A percentile compares a stretch with the other conserved stretches of the same genome.
These are phyloP conservation scores for Cylindrotheca fusiformis DNA, from an alignment of 108 stramenopile genomes.

Conservation along the genomic window DNA sequence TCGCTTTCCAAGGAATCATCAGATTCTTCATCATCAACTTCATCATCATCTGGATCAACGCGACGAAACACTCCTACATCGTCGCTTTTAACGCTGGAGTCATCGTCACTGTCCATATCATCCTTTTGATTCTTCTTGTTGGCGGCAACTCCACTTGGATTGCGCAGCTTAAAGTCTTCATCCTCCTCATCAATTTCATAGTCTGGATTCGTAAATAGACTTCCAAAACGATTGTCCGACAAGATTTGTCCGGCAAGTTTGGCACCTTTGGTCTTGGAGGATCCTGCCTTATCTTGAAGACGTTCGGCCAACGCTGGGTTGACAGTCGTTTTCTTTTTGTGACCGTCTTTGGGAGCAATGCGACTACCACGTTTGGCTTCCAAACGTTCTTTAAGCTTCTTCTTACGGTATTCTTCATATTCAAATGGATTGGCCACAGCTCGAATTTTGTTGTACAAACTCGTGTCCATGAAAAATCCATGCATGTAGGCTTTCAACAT, in stretches of 20 bases:
- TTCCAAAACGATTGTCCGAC: conserved; percentile 93
- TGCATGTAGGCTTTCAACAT: conserved; percentile 98
- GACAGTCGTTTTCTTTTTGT: conserved; percentile 46
- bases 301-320: conserved; percentile 81
- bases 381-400: conserved; percentile 87
- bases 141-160: conserved; percentile 89
- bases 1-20: conserved; percentile 33
- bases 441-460: conserved; percentile 88
- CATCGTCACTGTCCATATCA: conserved; percentile 86
- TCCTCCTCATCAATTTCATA: conserved; percentile 95
- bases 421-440: conserved; percentile 97
- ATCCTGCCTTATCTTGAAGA: conserved; percentile 53
- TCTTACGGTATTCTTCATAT: conserved; percentile 94
- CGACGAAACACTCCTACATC: conserved; percentile 33
- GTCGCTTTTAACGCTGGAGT: conserved; percentile 43
- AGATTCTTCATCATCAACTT: conserved; percentile 40
- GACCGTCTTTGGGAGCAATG: conserved; percentile 63
- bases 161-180: conserved; percentile 90
- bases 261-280: conserved; percentile 66
- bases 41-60: conserved; percentile 26
- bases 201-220: conserved; percentile 90
- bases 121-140: conserved; percentile 41
- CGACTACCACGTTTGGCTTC: conserved; percentile 88
- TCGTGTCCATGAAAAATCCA: conserved; percentile 97
- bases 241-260: conserved; percentile 74